Evolutionary conservation across 2,329 filamentous ascomycete genomes (phyloP).

Genomic region (Xylariaceae sp.): DNA sequence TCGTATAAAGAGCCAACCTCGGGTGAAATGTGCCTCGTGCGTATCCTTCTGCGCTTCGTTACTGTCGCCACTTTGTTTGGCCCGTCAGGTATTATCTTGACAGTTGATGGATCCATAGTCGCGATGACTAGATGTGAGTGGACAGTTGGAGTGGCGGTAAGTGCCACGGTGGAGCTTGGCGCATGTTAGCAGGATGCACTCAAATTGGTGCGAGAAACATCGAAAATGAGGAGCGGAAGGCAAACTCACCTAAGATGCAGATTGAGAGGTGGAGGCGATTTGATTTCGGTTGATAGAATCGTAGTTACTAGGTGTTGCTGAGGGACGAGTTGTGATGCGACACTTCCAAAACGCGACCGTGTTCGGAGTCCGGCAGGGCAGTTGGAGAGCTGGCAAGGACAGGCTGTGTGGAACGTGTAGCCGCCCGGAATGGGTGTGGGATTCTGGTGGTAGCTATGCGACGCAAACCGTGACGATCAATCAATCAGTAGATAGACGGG

Average conservation of each 20-base stretch:
- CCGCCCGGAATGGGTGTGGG: slow-evolving; percentile 1
- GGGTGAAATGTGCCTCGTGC: slow-evolving; percentile 37
- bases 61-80: slow-evolving; percentile 4
- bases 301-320: too few species aligned
- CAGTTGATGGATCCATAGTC: slow-evolving; percentile 6
- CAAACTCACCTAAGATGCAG: too few species aligned
- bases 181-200: too few species aligned
- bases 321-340: slow-evolving; percentile 1
- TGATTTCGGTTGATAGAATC: background rate
- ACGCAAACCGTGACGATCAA: slow-evolving; percentile 7
- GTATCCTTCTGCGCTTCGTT: slow-evolving; percentile 25
- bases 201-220: too few species aligned
- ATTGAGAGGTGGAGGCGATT: background rate
- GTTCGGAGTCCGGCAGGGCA: too few species aligned
- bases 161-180: too few species aligned
- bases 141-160: too few species aligned
- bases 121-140: background rate
- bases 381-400: background rate
- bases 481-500: background rate
- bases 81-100: background rate
- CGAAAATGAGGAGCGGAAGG: too few species aligned
- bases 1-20: slow-evolving; percentile 51
- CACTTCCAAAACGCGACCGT: background rate
- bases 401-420: background rate
- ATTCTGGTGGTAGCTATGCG: background rate